Conservation (phyloP, 2,329 filamentous ascomycete genomes). For the Botryosphaeria agaves region DNA sequence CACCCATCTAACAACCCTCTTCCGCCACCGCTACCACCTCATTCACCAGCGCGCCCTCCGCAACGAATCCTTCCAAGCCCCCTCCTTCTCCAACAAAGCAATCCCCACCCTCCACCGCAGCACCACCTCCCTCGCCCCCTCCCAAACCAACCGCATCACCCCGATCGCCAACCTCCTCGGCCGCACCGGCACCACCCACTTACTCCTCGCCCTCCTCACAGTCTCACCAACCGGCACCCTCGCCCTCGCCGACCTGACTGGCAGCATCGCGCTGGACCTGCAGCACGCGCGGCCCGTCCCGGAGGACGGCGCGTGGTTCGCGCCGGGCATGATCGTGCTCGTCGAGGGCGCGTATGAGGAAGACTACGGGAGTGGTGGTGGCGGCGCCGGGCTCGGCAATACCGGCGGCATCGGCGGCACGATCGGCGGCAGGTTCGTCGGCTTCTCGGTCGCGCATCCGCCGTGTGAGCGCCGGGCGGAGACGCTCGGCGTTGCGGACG, state of each 20-base stretch:
- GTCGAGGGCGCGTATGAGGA: constrained; percentile 96
- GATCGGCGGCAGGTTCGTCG: constrained; percentile 82
- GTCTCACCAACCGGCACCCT: constrained; percentile 67
- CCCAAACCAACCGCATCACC: constrained; percentile 71
- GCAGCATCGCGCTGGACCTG: constrained; percentile 72
- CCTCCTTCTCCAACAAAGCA: constrained; percentile 45
- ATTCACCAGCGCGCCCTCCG: constrained; percentile 83
- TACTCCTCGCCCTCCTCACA: constrained; percentile 70
- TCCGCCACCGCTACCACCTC: constrained; percentile 80
- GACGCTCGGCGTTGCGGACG: constrained; percentile 54
- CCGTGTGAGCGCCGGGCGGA: constrained; percentile 71
- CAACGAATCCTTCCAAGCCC: constrained; percentile 83
- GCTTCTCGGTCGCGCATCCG: constrained; percentile 79
- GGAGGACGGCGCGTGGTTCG: constrained; percentile 77
- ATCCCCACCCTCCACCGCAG: constrained; percentile 38
- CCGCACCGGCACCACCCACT: constrained; percentile 66
- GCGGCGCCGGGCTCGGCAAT: constrained; percentile 46
- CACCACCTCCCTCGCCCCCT: constrained; percentile 34
- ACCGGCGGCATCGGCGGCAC: constrained; percentile 73
- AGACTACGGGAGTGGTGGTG: constrained; percentile 55
- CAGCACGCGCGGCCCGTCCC: constrained; percentile 67
- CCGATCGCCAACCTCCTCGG: constrained; percentile 63
- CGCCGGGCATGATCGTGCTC: constrained; percentile 88
- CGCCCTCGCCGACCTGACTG: constrained; percentile 71
- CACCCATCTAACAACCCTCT: constrained; percentile 67